Conservation (phyloP, 2,329 filamentous ascomycete genomes). For the Chrysosporium keratinophilum region DNA sequence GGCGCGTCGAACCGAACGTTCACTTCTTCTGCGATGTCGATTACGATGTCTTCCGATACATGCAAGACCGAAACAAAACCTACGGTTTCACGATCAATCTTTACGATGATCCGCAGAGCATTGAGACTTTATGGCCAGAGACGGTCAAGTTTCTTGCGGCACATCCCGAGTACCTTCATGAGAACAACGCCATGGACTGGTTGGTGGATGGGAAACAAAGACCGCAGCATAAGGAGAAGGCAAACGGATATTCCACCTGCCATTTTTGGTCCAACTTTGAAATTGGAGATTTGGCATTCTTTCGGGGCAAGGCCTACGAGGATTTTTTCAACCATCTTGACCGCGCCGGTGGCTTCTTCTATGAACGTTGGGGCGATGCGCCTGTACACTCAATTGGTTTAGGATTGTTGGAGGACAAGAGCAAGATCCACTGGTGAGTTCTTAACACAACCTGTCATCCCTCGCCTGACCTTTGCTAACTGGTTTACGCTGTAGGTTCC, state of each 20-base stretch:
- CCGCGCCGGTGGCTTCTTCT: conserved; percentile 91
- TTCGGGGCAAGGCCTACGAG: conserved; percentile 79
- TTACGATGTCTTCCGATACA: conserved; percentile 96
- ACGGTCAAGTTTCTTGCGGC: conserved; percentile 81
- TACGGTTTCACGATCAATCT: conserved; percentile 98
- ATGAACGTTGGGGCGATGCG: conserved; percentile 96
- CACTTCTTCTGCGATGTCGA: conserved; percentile 99
- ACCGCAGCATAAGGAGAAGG: conserved; percentile 67
- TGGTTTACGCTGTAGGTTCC: conserved; percentile 58
- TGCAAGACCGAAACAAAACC: conserved; percentile 97
- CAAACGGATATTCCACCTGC: conserved; percentile 92
- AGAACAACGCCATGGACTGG: conserved; percentile 82
- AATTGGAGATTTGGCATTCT: conserved; percentile 86
- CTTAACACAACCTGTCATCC: not conserved
- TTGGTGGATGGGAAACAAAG: conserved; percentile 66
- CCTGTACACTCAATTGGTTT: conserved; percentile 92
- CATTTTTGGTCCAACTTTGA: conserved; percentile 99
- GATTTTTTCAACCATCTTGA: conserved; percentile 96
- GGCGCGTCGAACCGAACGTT: conserved; percentile 96
- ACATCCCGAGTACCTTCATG: conserved; percentile 68
- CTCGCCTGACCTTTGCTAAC: not conserved
- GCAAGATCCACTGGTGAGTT: conserved; percentile 81
- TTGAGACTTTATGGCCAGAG: conserved; percentile 88
- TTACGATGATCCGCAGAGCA: conserved; percentile 80
- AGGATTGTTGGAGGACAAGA: conserved; percentile 81